Evolutionary conservation across 2,329 filamentous ascomycete species (phyloP), one percentile per base, ranked within the genome.

Genomic region (Colletotrichum sp.): DNA sequence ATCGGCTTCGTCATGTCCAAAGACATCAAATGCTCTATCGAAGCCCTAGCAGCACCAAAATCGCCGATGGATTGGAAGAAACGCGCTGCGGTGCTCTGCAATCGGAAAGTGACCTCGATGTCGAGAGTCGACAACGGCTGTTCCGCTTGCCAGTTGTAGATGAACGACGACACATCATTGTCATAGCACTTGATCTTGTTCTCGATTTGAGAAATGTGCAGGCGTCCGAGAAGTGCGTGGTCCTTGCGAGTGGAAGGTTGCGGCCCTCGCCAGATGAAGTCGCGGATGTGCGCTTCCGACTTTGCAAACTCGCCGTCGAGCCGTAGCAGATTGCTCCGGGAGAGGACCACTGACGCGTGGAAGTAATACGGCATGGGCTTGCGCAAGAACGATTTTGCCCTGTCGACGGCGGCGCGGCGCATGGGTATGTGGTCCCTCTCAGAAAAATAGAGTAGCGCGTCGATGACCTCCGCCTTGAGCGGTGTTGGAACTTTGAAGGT

Each of bases 51-150:
- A 0, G 81, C 80, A 0, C 75, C 67, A 13, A 84, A 84, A 18
- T 84, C 82, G 0, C 83, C 83, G 3, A 84, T 79, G 0, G 81
- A 83, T 15, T 84, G 82, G 10, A 84, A 84, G 77, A 80, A 84
- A 5, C 80, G 81, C 1, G 82, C 81, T 1, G 81, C 80, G 0
- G 81, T 79, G 12, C 82, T 82, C 44, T 85, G 83, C 2, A 85
- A 80, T 1, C 83, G 70, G 2, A 81, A 79, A 0, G 82, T 84
- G 1, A 84, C 83, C 60, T 84, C 83, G 12, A 82, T 81, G 8
- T 84, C 83, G 8, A 84, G 78, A 0, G 78, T 79, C 0, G 83
- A 84, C 3, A 83, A 72, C 0, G 83, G 83, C 15, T 80, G 79
- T 0, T 79, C 74, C 0, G 81, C 82, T 3, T 80, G 75, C 83